Evolutionary conservation across 495 filamentous ascomycete species (phyloP), one percentile per base, ranked within the genome.

Genomic region (Hypoxylon subgilvum): DNA sequence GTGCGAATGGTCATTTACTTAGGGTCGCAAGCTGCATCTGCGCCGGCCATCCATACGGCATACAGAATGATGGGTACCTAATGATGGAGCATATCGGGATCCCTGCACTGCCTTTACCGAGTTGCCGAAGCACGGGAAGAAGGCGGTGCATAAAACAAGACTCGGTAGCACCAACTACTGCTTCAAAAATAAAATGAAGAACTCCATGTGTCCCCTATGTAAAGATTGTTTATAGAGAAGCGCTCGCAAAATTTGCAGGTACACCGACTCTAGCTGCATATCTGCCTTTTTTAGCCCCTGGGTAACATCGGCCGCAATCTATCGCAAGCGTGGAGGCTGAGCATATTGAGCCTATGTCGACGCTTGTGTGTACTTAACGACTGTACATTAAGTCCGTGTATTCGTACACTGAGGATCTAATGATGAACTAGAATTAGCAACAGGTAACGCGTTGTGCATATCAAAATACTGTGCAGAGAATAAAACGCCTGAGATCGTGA

Each of bases 311-410:
- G 49, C 31, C 54, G 49, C 44, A 49, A 38, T 44, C 16, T 43
- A 13, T 51, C 53, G 52, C 52, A 63, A 50, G 22, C 31, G 14
- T 23, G 47, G 54, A 64, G 61, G 53, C 61, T 64, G 44, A 49
- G 61, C 54, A 25, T 27, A n/a, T 19, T 34, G 18, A 30, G n/a
- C n/a, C 13, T 27, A 17, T 1, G 14, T 17, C 10, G 12, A 28
- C 9, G 5, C 14, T 42, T 35, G 5, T 13, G 8, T 34, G 21
- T 34, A 10, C 27, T 5, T 30, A 5, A 30, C 27, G 27, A 10
- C 5, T 30, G 27, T 30, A 30, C 27, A 6, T 7, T 35, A n/a
- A 12, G 31, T 35, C 27, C 27, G 27, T 30, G 27, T 30, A 30
- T 30, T n/a, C n/a, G n/a, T n/a, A n/a, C n/a, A n/a, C n/a, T n/a